Base-by-base conservation (phyloP, 2,329 filamentous ascomycete genomes). In the Epichloe glyceriae region DNA sequence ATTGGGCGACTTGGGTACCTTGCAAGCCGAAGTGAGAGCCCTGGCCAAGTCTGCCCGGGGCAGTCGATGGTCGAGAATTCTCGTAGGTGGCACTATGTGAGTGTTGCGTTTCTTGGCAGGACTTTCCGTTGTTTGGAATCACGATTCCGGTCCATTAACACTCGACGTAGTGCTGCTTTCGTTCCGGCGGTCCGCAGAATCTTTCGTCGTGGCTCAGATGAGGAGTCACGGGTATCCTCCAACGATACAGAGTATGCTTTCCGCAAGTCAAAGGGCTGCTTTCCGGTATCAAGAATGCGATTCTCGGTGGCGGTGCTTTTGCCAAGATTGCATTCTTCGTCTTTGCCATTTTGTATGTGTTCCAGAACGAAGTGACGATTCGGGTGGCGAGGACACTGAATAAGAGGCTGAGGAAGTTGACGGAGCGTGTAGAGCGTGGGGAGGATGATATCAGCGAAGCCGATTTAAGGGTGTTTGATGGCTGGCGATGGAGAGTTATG, bases 181-280 rank as follows among this genome's bases (percentile, higher is more conserved):
- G 70, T 80, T 52, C 77, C 77, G 1, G 62, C 70, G 2, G 70
- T 80, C 20, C 73, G 74, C 41, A 63, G 64, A 41, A 67, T 80
- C 56, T 79, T 78, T 61, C 71, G 72, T 15, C 70, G 74, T 15
- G 63, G 67, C 14, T 52, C 61, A 11, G 61, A 68, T 14, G 65
- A 69, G 14, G 65, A 69, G 49, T 63, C 64, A 3, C 60, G 66
- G 8, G 47, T 53, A 7, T 62, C 69, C 1, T 60, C 70, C 54
- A 79, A 76, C 60, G 69, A 73, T 55, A 81, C 78, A 26, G 78
- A 80, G 64, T 76, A 80, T 57, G 77, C 78, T 33, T 80, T 79
- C 60, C 64, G 61, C 26, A 69, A 68, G 56, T 76, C 74, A 61
- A 72, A 61, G 66, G 68, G 2, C 68, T 80, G 4, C 63, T 80